Percentiles rank a stretch among this genome's conserved stretches.
These are phyloP conservation scores for Pyracantha coccinea DNA, from an alignment of 331 rosid species.

Conservation along the genomic window DNA sequence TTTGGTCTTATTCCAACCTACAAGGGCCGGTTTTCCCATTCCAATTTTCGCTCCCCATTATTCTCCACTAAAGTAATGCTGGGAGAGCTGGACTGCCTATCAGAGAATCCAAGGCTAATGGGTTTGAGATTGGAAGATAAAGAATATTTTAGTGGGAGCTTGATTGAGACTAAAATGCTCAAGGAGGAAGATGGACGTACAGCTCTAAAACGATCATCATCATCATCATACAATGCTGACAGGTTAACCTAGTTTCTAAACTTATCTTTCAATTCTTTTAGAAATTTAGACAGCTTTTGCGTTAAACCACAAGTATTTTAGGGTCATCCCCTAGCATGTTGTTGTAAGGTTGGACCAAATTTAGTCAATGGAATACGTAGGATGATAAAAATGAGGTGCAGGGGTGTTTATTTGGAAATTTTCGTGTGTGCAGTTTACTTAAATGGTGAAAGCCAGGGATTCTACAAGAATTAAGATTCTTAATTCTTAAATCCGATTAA, in stretches of 20 bases:
- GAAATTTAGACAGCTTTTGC: not conserved
- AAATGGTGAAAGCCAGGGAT: not conserved
- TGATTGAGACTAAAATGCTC: constrained; percentile 52
- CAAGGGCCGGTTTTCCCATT: constrained; percentile 53
- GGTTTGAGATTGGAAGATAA: constrained; percentile 65
- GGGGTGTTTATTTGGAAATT: not conserved
- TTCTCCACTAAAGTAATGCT: constrained; percentile 56
- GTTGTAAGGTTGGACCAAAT: not conserved
- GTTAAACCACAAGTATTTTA: not conserved
- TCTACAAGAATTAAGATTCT: not conserved
- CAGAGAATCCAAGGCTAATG: constrained; percentile 57
- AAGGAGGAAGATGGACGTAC: constrained; percentile 41
- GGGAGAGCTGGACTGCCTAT: constrained; percentile 59
- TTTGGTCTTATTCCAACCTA: constrained; percentile 72
- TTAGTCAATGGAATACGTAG: not conserved
- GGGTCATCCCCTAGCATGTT: not conserved
- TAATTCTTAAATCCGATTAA: not conserved
- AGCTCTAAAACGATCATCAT: constrained; percentile 68
- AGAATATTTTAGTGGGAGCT: constrained; percentile 86
- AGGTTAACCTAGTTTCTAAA: constrained; percentile 40
- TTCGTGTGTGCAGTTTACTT: no score
- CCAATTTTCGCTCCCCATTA: constrained; percentile 60
- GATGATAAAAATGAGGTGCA: not conserved
- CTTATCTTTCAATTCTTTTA: constrained; percentile 12
- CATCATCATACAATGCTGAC: constrained; percentile 66